Conservation (phyloP, 2,329 filamentous ascomycete species). For the Ophiostoma angusticollis region DNA sequence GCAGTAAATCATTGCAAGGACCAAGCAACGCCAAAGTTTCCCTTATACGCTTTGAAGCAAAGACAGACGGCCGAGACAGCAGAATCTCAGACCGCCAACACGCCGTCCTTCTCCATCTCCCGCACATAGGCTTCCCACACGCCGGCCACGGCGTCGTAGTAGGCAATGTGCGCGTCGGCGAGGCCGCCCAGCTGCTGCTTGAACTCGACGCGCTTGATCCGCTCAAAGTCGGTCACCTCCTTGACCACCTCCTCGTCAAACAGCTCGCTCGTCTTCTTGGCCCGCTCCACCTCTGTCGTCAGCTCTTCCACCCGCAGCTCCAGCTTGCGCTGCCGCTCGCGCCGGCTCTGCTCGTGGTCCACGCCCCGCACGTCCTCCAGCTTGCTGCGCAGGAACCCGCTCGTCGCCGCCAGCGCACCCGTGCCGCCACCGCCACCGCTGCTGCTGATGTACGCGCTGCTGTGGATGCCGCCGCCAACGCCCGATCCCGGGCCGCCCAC, state of each 20-base stretch:
- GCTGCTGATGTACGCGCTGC: conserved; percentile 7
- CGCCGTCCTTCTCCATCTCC: conserved; percentile 65
- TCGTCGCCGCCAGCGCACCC: conserved; percentile 52
- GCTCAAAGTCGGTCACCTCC: conserved; percentile 87
- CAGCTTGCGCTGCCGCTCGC: conserved; percentile 77
- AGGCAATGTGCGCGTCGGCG: conserved; percentile 73
- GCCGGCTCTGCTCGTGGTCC: conserved; percentile 82
- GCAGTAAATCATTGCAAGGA: background rate
- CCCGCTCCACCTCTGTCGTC: conserved; percentile 75
- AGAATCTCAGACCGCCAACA: conserved; percentile 15
- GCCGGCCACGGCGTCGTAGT: conserved; percentile 67
- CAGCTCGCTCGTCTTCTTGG: conserved; percentile 75
- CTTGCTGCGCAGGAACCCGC: conserved; percentile 80
- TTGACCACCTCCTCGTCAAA: conserved; percentile 95
- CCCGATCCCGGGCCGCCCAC: no score
- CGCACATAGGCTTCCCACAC: conserved; percentile 85
- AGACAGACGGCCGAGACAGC: background rate
- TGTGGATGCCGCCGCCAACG: no score
- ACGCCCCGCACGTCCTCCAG: conserved; percentile 94
- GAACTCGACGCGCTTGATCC: conserved; percentile 91
- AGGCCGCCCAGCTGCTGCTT: conserved; percentile 72
- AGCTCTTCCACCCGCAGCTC: conserved; percentile 89
- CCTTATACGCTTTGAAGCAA: no score
- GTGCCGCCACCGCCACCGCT: conserved; percentile 8
- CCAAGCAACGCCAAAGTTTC: no score